Conservation (phyloP, 2,329 filamentous ascomycete genomes). For the Fusarium avenaceum region DNA sequence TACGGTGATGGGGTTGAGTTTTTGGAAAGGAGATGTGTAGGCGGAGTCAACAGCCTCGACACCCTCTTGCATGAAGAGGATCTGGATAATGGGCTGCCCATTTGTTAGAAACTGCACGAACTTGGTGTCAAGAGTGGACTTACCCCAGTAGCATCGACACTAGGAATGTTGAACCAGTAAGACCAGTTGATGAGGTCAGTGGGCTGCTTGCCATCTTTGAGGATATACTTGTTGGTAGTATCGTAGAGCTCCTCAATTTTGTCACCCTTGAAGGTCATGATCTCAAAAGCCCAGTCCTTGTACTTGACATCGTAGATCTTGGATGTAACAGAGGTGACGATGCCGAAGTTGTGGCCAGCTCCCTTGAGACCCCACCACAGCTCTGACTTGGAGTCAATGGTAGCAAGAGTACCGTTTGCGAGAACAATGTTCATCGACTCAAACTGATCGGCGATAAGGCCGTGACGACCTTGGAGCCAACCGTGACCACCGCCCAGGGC, state of each 20-base stretch:
- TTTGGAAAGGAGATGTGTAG: slow-evolving; percentile 60
- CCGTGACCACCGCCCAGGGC: slow-evolving; percentile 51
- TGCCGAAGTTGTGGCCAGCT: slow-evolving; percentile 53
- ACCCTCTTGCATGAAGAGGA: slow-evolving; percentile 61
- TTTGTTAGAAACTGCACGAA: background rate
- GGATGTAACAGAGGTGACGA: slow-evolving; percentile 48
- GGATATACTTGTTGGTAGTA: slow-evolving; percentile 59
- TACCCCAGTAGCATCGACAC: slow-evolving; percentile 57
- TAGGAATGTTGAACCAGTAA: slow-evolving; percentile 59
- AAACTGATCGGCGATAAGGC: slow-evolving; percentile 52
- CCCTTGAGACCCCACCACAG: slow-evolving; percentile 55
- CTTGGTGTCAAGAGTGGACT: slow-evolving; percentile 13
- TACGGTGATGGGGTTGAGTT: slow-evolving; percentile 56
- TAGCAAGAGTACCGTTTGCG: slow-evolving; percentile 46
- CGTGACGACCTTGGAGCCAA: slow-evolving; percentile 47
- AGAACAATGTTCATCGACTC: slow-evolving; percentile 51
- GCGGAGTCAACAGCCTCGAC: slow-evolving; percentile 55
- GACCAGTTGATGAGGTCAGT: slow-evolving; percentile 64
- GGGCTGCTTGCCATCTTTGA: slow-evolving; percentile 56
- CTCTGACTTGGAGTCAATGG: slow-evolving; percentile 44
- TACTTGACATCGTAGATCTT: slow-evolving; percentile 50
- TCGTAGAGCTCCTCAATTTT: slow-evolving; percentile 64
- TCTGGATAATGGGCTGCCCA: slow-evolving; percentile 56
- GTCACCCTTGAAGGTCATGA: slow-evolving; percentile 61
- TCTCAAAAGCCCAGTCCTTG: slow-evolving; percentile 48